phyloP scores from a whole-genome alignment of 331 rosid genomes.

The Saraca asoca region DNA sequence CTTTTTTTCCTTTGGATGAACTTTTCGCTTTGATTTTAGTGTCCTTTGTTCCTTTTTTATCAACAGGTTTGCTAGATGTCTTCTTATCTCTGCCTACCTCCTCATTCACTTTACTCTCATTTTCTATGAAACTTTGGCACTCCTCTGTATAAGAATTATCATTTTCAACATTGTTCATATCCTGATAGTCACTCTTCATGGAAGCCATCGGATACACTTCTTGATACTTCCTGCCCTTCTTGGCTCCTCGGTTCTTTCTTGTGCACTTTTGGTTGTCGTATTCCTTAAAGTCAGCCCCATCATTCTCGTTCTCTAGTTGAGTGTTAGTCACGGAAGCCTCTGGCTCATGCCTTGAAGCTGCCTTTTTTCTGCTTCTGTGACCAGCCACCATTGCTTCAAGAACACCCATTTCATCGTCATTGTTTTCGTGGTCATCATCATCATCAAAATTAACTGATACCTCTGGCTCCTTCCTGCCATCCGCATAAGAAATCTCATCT shows the following conservation, averaged over 20 bases:
- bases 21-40: constrained; percentile 48
- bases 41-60: constrained; percentile 58
- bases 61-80: constrained; percentile 43
- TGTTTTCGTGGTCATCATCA: constrained; percentile 39
- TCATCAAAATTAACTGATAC: constrained; percentile 29
- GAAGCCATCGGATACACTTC: constrained; percentile 41
- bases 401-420: constrained; percentile 51
- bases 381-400: constrained; percentile 76
- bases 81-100: constrained; percentile 44
- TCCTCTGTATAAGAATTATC: constrained; percentile 48
- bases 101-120: constrained; percentile 44
- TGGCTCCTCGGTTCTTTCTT: constrained; percentile 58
- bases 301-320: constrained; percentile 46
- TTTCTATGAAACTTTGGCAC: constrained; percentile 32
- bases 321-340: constrained; percentile 28
- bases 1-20: constrained; percentile 67
- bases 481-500: constrained; percentile 34
- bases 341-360: constrained; percentile 34
- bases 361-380: constrained; percentile 47
- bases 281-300: constrained; percentile 47
- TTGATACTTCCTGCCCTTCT: constrained; percentile 50
- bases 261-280: constrained; percentile 54
- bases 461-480: constrained; percentile 25
- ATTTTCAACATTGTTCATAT: constrained; percentile 34
- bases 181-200: constrained; percentile 31